These are phyloP conservation scores for Venturia nashicola DNA, from an alignment of 2,329 filamentous ascomycete genomes.

Conservation along the genomic window DNA sequence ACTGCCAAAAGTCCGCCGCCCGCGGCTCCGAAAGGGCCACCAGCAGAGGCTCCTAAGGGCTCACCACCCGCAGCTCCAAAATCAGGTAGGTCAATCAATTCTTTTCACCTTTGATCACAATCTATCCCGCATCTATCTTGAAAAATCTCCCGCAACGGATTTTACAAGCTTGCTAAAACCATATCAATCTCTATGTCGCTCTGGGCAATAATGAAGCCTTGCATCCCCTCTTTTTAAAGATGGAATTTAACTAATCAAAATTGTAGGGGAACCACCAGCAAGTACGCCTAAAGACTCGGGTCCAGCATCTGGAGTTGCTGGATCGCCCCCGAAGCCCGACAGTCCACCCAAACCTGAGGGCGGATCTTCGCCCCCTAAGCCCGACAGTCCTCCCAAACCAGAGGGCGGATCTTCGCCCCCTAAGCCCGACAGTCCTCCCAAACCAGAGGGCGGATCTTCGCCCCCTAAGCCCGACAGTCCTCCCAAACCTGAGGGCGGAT, in stretches of 20 bases:
- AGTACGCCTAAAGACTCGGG: background rate
- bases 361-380: no score
- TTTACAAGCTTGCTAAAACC: background rate
- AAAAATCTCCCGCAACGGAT: background rate
- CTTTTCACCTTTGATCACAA: background rate
- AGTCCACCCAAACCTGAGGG: no score
- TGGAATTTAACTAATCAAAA: background rate
- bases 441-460: no score
- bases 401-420: background rate
- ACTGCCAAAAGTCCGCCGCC: background rate
- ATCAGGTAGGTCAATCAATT: background rate
- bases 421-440: no score
- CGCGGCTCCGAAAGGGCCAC: background rate
- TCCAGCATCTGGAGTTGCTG: background rate
- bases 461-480: background rate
- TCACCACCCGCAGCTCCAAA: background rate
- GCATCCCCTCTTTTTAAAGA: no score
- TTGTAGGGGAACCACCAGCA: background rate
- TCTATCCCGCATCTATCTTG: background rate
- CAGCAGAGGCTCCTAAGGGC: background rate
- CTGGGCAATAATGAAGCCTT: background rate
- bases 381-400: background rate
- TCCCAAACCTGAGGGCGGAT: background rate
- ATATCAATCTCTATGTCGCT: background rate
- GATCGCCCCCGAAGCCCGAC: no score